These are phyloP conservation scores for Paulownia fortunei DNA, from an alignment of 257 asterid genomes.

Conservation along the genomic window DNA sequence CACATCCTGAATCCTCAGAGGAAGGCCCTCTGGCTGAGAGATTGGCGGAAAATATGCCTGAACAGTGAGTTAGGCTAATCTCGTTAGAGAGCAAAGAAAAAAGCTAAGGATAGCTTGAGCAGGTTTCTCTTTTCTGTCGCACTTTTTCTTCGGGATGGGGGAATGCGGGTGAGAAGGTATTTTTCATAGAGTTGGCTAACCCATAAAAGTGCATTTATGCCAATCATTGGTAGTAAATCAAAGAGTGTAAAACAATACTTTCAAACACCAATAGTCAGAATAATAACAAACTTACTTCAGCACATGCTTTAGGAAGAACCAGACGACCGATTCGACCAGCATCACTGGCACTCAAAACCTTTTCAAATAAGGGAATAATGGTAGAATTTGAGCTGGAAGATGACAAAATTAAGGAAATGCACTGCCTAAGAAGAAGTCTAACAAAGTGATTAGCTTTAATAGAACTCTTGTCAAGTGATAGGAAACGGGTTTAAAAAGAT, in stretches of 20 bases:
- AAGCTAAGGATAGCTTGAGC: not conserved
- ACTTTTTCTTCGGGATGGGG: not conserved
- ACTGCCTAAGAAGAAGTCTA: conserved; percentile 2
- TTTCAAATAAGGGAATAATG: conserved; percentile 88
- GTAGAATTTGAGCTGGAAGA: conserved; percentile 81
- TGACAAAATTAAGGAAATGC: conserved; percentile 56
- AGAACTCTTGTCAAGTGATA: not conserved
- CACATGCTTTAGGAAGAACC: conserved; percentile 99
- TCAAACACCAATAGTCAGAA: conserved; percentile 20
- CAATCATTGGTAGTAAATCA: not conserved
- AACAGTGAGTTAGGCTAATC: conserved; percentile 26
- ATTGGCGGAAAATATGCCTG: conserved; percentile 98
- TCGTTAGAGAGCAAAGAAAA: conserved; percentile 20
- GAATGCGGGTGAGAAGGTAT: not conserved
- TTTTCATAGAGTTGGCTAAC: not conserved
- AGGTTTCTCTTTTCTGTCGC: not conserved
- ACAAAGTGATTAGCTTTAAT: not conserved
- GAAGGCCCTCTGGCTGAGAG: conserved; percentile 98
- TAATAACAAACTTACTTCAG: conserved; percentile 70
- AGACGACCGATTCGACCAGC: conserved; percentile 98
- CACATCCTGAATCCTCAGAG: conserved; percentile 94
- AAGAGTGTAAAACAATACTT: not conserved
- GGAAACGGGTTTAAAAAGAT: not conserved
- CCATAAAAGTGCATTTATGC: not conserved
- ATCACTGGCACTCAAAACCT: conserved; percentile 98